phyloP scores from a whole-genome alignment of 1,284 basidiomycete genomes.

The Pseudozyma thailandica region DNA sequence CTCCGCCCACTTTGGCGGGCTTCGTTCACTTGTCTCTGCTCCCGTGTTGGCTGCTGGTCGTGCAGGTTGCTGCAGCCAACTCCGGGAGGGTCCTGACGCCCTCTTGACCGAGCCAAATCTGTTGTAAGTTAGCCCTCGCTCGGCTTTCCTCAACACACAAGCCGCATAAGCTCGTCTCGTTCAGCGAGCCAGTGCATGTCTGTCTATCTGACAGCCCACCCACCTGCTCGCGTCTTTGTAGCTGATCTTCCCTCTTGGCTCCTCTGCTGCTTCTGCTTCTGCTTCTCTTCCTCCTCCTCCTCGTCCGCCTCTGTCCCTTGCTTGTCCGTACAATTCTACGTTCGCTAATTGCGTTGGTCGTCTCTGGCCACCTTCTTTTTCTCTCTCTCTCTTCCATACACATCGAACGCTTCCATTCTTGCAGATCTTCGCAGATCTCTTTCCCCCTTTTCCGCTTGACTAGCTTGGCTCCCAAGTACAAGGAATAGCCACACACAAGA shows the following conservation, averaged over 20 bases:
- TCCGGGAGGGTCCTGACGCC: constrained; percentile 13
- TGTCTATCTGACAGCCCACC: too few species aligned
- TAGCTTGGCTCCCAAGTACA: constrained; percentile 3
- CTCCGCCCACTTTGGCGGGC: not conserved
- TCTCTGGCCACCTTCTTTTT: constrained; percentile 4
- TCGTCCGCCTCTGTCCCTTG: constrained; percentile 4
- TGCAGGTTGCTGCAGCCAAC: constrained; percentile 32
- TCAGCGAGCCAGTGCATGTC: too few species aligned
- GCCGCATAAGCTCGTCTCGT: too few species aligned
- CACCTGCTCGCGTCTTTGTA: too few species aligned
- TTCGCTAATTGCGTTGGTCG: constrained; percentile 21
- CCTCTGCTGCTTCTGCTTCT: constrained; percentile 1
- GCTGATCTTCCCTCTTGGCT: constrained; percentile 2
- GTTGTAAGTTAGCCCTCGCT: constrained; percentile 1
- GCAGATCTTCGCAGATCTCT: constrained; percentile 3
- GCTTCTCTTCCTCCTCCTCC: constrained; percentile 1
- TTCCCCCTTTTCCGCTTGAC: constrained; percentile 3
- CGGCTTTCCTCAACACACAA: too few species aligned
- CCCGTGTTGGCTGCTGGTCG: constrained; percentile 17
- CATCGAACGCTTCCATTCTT: not conserved
- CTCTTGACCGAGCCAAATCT: not conserved
- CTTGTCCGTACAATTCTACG: constrained; percentile 11
- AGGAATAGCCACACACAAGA: constrained; percentile 3
- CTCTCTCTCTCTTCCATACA: not conserved
- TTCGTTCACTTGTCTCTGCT: not conserved